A percentile compares a stretch with the other conserved stretches of the same genome.
Conservation (phyloP, 345 rosid species). For the Microcos paniculata region DNA sequence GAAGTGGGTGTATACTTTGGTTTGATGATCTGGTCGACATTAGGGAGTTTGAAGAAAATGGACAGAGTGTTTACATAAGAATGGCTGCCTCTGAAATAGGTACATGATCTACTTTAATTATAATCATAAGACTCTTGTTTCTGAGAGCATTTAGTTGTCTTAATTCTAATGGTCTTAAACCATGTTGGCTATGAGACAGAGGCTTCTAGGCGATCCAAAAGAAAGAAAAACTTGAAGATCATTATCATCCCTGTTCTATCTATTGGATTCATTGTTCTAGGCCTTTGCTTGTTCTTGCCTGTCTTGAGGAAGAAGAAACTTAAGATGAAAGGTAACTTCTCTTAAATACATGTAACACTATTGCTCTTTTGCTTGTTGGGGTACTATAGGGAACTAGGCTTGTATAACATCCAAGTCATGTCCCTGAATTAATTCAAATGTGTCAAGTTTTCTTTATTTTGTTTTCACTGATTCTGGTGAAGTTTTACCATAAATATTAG, state of each 20-base stretch:
- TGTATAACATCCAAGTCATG: too few species aligned
- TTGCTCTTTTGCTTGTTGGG: too few species aligned
- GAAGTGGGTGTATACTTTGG: conserved; percentile 59
- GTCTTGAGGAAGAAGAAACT: conserved; percentile 6
- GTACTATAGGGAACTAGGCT: too few species aligned
- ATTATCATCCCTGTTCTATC: neutral
- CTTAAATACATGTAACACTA: too few species aligned
- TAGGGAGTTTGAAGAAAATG: neutral
- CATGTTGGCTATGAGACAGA: neutral
- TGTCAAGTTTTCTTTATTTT: too few species aligned
- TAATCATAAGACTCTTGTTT: too few species aligned
- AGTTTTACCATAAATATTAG: too few species aligned
- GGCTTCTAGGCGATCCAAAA: neutral
- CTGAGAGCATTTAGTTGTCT: too few species aligned
- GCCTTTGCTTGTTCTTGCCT: conserved; percentile 1
- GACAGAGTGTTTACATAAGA: conserved; percentile 11
- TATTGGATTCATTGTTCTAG: neutral
- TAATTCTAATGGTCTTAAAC: neutral
- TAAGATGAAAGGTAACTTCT: conserved; percentile 1
- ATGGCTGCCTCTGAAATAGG: conserved; percentile 28
- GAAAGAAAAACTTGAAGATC: neutral
- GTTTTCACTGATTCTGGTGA: too few species aligned
- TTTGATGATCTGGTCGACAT: conserved; percentile 38
- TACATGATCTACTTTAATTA: neutral
- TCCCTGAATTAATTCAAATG: too few species aligned